Evolutionary conservation across 2,329 filamentous ascomycete genomes (phyloP).

Genomic region (Hypomyces perniciosus): DNA sequence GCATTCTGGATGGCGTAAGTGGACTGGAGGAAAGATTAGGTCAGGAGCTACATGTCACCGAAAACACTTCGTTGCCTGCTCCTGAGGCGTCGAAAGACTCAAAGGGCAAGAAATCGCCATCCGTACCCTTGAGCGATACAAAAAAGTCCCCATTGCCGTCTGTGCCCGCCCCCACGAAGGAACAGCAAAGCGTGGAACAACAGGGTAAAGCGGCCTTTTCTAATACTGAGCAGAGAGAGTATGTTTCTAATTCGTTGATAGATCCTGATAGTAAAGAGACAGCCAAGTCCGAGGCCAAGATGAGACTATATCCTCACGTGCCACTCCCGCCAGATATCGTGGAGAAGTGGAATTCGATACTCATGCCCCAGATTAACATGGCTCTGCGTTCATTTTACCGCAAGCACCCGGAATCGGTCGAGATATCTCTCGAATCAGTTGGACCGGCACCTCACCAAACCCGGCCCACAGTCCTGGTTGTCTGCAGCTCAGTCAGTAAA

Average conservation of each 20-base stretch:
- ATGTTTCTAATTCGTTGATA: constrained; percentile 9
- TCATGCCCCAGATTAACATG: constrained; percentile 69
- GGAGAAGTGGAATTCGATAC: constrained; percentile 63
- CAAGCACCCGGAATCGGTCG: constrained; percentile 69
- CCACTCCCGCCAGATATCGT: constrained; percentile 54
- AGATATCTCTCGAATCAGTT: constrained; percentile 70
- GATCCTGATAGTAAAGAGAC: constrained; percentile 16
- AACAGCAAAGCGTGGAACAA: background rate
- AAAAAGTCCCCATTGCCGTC: constrained; percentile 4
- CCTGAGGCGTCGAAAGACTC: constrained; percentile 1
- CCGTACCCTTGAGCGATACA: background rate
- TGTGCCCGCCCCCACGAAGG: background rate
- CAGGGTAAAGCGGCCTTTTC: background rate
- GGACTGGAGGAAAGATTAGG: constrained; percentile 49
- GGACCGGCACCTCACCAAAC: constrained; percentile 62
- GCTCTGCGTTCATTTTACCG: constrained; percentile 65
- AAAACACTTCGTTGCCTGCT: constrained; percentile 5
- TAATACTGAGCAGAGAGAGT: background rate
- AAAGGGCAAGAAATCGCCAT: constrained; percentile 6
- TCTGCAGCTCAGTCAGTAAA: constrained; percentile 68
- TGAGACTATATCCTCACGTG: constrained; percentile 55
- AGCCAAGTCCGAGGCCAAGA: constrained; percentile 34
- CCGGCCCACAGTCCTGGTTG: constrained; percentile 67
- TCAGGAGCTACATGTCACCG: constrained; percentile 36
- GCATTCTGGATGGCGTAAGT: constrained; percentile 53